Evolutionary conservation across 2,329 filamentous ascomycete genomes (phyloP).

Genomic region (Amauroascus niger): DNA sequence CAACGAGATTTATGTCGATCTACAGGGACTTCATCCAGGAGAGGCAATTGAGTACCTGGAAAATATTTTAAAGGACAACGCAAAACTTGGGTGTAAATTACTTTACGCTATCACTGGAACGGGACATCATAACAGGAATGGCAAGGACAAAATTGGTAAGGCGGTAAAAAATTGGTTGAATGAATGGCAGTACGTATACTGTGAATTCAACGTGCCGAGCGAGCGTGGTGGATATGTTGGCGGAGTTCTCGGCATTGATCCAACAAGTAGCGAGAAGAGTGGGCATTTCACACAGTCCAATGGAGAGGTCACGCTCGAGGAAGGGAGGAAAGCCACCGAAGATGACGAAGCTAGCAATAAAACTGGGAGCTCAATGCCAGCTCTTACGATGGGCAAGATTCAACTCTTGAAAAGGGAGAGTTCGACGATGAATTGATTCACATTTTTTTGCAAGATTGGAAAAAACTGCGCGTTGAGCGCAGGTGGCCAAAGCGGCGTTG

Average conservation of each 20-base stretch:
- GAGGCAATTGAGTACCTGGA: constrained; percentile 93
- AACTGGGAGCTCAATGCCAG: constrained; percentile 22
- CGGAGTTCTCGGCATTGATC: constrained; percentile 55
- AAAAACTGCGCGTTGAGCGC: not conserved
- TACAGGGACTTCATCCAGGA: constrained; percentile 97
- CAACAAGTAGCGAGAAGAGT: constrained; percentile 48
- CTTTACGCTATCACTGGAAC: constrained; percentile 96
- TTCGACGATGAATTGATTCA: constrained; percentile 1
- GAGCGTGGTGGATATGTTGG: constrained; percentile 70
- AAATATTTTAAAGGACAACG: constrained; percentile 74
- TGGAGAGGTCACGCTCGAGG: constrained; percentile 16
- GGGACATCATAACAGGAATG: constrained; percentile 95
- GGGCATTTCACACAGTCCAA: constrained; percentile 26
- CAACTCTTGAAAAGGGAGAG: constrained; percentile 40
- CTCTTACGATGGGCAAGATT: constrained; percentile 36
- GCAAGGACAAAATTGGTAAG: constrained; percentile 97
- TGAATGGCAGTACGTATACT: constrained; percentile 91
- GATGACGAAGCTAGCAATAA: constrained; percentile 21
- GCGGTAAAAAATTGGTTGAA: constrained; percentile 83
- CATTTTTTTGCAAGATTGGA: not conserved
- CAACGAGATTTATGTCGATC: constrained; percentile 80
- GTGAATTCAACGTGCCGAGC: constrained; percentile 93
- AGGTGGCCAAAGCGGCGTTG: not conserved
- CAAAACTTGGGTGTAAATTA: constrained; percentile 56
- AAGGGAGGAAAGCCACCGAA: constrained; percentile 12